A percentile compares a stretch with the other conserved stretches of the same genome.
phyloP scores from a whole-genome alignment of 805 yeast genomes.

The Saturnispora galanensis region DNA sequence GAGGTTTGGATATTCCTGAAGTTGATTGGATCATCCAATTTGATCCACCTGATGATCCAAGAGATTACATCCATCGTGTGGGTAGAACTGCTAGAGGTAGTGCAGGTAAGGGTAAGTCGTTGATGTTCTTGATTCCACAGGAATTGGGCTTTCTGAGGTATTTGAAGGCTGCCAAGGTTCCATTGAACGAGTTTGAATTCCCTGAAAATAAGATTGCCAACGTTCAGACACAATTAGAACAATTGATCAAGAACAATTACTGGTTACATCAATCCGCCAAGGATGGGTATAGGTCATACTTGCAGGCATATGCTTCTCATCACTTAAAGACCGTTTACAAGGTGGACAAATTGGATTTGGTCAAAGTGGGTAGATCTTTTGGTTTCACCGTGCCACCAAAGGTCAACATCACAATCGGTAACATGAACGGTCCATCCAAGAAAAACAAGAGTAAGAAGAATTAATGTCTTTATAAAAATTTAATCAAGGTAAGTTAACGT shows the following conservation, averaged over 20 bases:
- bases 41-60: constrained; percentile 99
- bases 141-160: constrained; percentile 93
- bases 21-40: constrained; percentile 99
- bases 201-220: constrained; percentile 91
- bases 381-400: constrained; percentile 95
- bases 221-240: constrained; percentile 88
- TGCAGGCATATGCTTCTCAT: constrained; percentile 96
- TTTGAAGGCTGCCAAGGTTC: constrained; percentile 93
- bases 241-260: constrained; percentile 82
- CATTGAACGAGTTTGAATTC: constrained; percentile 94
- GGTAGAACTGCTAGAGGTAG: constrained; percentile 98
- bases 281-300: constrained; percentile 93
- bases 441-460: constrained; percentile 1
- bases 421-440: constrained; percentile 4
- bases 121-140: constrained; percentile 90
- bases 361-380: constrained; percentile 89
- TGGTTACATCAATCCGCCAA: constrained; percentile 93
- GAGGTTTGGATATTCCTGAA: constrained; percentile 97
- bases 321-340: constrained; percentile 93
- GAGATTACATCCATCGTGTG: constrained; percentile 97
- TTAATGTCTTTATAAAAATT: background rate
- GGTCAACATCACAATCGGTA: constrained; percentile 92
- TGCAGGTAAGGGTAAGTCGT: constrained; percentile 80
- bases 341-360: constrained; percentile 88
- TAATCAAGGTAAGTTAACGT: constrained; percentile 23